Evolutionary conservation across 192 early-diverging fungal genomes (phyloP).

Genomic region (Coemansia sp.): DNA sequence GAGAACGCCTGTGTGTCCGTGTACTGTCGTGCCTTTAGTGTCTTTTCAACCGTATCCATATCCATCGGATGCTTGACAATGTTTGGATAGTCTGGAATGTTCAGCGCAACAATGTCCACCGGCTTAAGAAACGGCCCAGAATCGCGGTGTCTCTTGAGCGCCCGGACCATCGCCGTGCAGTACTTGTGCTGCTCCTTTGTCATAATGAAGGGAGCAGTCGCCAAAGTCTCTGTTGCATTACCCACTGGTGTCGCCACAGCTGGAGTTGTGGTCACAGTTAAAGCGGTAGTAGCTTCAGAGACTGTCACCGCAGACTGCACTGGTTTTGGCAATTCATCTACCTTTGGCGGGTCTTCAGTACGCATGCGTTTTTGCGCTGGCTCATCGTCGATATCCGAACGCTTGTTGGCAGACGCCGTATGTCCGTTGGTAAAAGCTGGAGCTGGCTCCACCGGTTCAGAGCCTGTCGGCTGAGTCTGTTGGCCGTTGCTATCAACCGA

Average conservation of each 20-base stretch:
- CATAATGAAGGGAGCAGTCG: constrained; percentile 43
- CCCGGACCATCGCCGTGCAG: constrained; percentile 69
- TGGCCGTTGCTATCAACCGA: not conserved
- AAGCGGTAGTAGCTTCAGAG: not conserved
- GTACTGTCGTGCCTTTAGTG: constrained; percentile 64
- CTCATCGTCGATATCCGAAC: constrained; percentile 9
- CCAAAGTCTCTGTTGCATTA: too few species aligned
- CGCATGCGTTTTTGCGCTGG: constrained; percentile 42
- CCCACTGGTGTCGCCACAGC: not conserved
- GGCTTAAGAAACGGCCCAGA: constrained; percentile 83
- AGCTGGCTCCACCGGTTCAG: not conserved
- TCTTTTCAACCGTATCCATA: constrained; percentile 70
- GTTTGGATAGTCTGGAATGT: constrained; percentile 75
- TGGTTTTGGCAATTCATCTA: not conserved
- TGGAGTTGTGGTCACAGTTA: not conserved
- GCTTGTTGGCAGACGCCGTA: not conserved
- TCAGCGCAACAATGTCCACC: constrained; percentile 73
- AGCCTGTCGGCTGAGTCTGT: not conserved
- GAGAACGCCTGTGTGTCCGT: constrained; percentile 64
- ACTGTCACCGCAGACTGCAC: not conserved
- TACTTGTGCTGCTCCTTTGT: constrained; percentile 84
- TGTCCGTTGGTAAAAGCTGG: constrained; percentile 17
- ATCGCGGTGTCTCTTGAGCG: constrained; percentile 78
- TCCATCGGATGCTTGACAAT: constrained; percentile 81
- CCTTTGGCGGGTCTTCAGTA: constrained; percentile 6